Base-by-base conservation (phyloP, 257 asterid species). In the Eustoma russellianum region DNA sequence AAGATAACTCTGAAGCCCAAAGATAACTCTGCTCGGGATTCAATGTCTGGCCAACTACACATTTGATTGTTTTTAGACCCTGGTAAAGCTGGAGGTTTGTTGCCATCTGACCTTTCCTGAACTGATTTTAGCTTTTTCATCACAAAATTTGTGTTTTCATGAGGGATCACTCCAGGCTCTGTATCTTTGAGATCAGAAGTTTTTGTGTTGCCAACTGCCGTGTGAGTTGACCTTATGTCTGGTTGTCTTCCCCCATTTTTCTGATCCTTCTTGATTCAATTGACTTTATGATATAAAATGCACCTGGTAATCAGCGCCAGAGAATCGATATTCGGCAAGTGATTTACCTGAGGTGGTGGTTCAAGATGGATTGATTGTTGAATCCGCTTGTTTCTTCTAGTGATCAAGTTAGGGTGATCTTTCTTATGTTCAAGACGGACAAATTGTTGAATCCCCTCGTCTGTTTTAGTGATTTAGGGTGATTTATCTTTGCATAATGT, bases 261-360 rank as follows among this genome's bases (percentile, higher is more conserved):
- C 51, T 64, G 33, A 48, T 40, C 49, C 13, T 33, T 13, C 5
- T 28, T 6, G 13, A 17, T 30, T 10, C 17, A 28, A 40, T 56
- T 45, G 57, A 24, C 15, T 35, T 28, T 55, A 47, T 54, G 62
- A 57, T 50, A 49, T 45, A 50, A 60, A 68, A n/a, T 66, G 90
- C 95, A 66, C 94, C 97, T 89, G 94, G 95, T 76, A 63, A 94
- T 79, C 82, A 56, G 66, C 59, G 75, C 78, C 76, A 33, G 69
- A 61, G 67, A 65, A 53, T 71, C 60, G 62, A 63, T 61, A 48
- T 69, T 69, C 70, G 83, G 89, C 70, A 52, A 24, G 70, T 60
- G 88, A 68, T 83, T 79, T 72, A 58, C 88, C 97, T 60, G 95
- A 86, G 95, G 95, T 86, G 95, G 74, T 79, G 48, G 70, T 57